Evolutionary conservation across 805 yeast species (phyloP).

Genomic region (Candida michaelii): DNA sequence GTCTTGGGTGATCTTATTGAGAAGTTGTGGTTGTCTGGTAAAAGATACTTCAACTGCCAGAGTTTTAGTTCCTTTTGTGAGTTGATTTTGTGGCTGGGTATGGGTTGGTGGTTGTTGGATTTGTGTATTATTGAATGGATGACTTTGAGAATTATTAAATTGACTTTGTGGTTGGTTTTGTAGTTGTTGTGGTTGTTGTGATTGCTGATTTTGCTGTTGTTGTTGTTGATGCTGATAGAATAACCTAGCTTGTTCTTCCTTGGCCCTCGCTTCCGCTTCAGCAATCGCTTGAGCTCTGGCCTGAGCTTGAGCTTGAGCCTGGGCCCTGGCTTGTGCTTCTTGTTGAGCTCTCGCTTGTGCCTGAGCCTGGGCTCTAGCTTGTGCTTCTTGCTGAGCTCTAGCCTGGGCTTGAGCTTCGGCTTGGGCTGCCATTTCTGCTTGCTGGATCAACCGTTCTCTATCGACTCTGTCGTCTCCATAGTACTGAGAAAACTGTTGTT

Average conservation of each 20-base stretch:
- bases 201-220: background rate
- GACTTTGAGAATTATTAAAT: background rate
- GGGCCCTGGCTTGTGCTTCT: conserved; percentile 8
- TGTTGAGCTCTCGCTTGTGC: conserved; percentile 9
- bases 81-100: background rate
- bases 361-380: conserved; percentile 2
- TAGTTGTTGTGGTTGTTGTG: conserved; percentile 6
- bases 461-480: conserved; percentile 1
- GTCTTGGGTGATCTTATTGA: conserved; percentile 75
- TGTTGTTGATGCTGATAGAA: conserved; percentile 1
- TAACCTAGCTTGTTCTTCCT: conserved; percentile 11
- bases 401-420: conserved; percentile 6
- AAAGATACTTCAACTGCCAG: conserved; percentile 54
- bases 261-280: conserved; percentile 7
- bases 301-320: conserved; percentile 8
- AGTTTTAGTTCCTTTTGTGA: background rate
- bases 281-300: conserved; percentile 11
- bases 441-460: conserved; percentile 7
- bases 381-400: conserved; percentile 3
- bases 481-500: conserved; percentile 9
- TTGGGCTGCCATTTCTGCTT: conserved; percentile 12
- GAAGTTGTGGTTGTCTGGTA: conserved; percentile 77
- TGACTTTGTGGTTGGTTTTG: conserved; percentile 9
- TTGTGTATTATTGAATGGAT: too few species aligned
- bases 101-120: conserved; percentile 1